A percentile compares a stretch with the other conserved stretches of the same genome.
Conservation (phyloP, 1,139 yeast species). For the Taiozyma sp. region DNA sequence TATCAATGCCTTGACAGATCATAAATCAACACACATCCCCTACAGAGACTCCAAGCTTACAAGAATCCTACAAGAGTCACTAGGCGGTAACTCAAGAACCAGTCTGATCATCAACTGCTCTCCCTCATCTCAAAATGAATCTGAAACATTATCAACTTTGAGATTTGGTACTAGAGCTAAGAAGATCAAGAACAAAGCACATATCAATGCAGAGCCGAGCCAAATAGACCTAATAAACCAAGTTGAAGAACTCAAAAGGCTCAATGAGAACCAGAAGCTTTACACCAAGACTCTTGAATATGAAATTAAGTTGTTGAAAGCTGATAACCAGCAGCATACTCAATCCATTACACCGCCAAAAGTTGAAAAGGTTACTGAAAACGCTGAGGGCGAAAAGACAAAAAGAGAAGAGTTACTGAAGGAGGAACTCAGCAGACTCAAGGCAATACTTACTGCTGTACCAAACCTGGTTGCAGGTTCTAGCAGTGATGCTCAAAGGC, state of each 20-base stretch:
- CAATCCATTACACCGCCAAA: constrained; percentile 24
- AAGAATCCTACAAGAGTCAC: constrained; percentile 74
- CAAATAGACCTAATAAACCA: constrained; percentile 48
- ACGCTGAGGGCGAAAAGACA: neutral
- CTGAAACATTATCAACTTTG: constrained; percentile 73
- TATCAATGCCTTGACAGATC: constrained; percentile 73
- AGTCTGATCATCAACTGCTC: constrained; percentile 78
- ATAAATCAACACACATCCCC: constrained; percentile 62
- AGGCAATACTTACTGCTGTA: constrained; percentile 8
- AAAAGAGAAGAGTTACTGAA: constrained; percentile 8
- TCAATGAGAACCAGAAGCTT: constrained; percentile 39
- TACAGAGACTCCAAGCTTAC: constrained; percentile 85
- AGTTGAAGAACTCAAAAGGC: constrained; percentile 43
- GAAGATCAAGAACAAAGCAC: constrained; percentile 62
- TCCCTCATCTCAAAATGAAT: constrained; percentile 54
- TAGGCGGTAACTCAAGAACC: constrained; percentile 87
- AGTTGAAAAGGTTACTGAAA: neutral
- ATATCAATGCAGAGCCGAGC: constrained; percentile 66
- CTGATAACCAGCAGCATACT: constrained; percentile 14
- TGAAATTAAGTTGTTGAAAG: constrained; percentile 46
- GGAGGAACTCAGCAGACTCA: constrained; percentile 13
- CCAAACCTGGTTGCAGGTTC: constrained; percentile 6
- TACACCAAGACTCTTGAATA: constrained; percentile 46
- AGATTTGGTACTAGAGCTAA: constrained; percentile 82
- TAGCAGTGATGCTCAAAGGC: constrained; percentile 13